Conservation (phyloP, 1,139 yeast genomes). For the Trichomonascaceae sp. region DNA sequence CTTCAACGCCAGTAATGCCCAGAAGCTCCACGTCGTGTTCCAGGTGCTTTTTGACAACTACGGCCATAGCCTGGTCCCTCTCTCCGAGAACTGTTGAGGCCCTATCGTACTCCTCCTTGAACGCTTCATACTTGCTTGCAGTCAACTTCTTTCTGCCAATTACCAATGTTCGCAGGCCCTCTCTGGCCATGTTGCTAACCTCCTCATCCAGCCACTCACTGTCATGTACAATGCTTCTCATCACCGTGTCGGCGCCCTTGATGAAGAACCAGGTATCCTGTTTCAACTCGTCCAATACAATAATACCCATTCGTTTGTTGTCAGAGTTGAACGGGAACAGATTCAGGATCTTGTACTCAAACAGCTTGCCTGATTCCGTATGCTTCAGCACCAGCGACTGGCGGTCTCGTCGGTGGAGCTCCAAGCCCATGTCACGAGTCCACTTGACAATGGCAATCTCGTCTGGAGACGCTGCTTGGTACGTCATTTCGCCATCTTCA, state of each 20-base stretch:
- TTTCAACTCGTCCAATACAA: slow-evolving; percentile 48
- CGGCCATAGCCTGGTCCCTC: slow-evolving; percentile 63
- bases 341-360: slow-evolving; percentile 58
- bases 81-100: slow-evolving; percentile 72
- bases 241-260: slow-evolving; percentile 96
- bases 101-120: slow-evolving; percentile 47
- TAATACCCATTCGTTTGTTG: slow-evolving; percentile 90
- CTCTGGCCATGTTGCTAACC: slow-evolving; percentile 95
- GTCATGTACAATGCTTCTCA: slow-evolving; percentile 69
- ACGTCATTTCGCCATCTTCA: slow-evolving; percentile 45
- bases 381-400: slow-evolving; percentile 57
- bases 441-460: slow-evolving; percentile 94
- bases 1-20: slow-evolving; percentile 97
- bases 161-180: slow-evolving; percentile 90
- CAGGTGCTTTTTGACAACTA: slow-evolving; percentile 50
- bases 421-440: slow-evolving; percentile 75
- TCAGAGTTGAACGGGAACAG: slow-evolving; percentile 93
- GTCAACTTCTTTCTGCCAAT: slow-evolving; percentile 68
- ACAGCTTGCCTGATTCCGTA: slow-evolving; percentile 38
- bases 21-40: slow-evolving; percentile 77
- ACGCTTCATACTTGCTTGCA: slow-evolving; percentile 42
- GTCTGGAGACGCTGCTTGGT: slow-evolving; percentile 98
- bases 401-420: slow-evolving; percentile 71
- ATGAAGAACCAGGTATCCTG: slow-evolving; percentile 74
- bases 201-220: slow-evolving; percentile 98